These are phyloP conservation scores for Xylaria sp. DNA, from an alignment of 2,329 filamentous ascomycete genomes.

Conservation along the genomic window DNA sequence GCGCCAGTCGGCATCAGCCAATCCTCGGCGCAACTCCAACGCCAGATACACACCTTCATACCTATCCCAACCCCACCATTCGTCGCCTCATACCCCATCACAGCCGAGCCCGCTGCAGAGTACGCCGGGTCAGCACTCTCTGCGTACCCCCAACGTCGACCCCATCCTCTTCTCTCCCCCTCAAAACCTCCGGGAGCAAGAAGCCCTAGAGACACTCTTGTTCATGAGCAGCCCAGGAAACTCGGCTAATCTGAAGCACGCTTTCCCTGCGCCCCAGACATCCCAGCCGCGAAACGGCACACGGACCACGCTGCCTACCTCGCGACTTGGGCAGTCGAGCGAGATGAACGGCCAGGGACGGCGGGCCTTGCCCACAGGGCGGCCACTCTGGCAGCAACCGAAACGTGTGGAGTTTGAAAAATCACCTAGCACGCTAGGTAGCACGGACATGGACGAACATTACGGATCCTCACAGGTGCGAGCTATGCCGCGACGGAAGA, in stretches of 20 bases:
- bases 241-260: conserved; percentile 65
- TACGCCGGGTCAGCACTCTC: conserved; percentile 43
- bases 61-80: conserved; percentile 55
- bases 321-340: conserved; percentile 38
- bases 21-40: conserved; percentile 57
- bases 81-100: conserved; percentile 50
- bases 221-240: conserved; percentile 84
- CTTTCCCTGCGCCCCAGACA: conserved; percentile 51
- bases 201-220: conserved; percentile 78
- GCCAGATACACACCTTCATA: conserved; percentile 56
- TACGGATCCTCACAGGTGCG: conserved; percentile 44
- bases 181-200: conserved; percentile 74
- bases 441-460: conserved; percentile 55
- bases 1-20: conserved; percentile 46
- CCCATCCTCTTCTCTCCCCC: conserved; percentile 70
- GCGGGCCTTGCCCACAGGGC: conserved; percentile 57
- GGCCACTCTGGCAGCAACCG: conserved; percentile 45
- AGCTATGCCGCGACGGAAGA: conserved; percentile 51
- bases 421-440: conserved; percentile 48
- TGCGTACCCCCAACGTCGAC: conserved; percentile 49
- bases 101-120: conserved; percentile 49
- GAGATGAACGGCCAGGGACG: conserved; percentile 47
- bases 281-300: conserved; percentile 41
- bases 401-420: conserved; percentile 57
- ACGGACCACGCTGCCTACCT: conserved; percentile 53